Conservation (phyloP, 345 rosid species). For the Citrus trifoliata region DNA sequence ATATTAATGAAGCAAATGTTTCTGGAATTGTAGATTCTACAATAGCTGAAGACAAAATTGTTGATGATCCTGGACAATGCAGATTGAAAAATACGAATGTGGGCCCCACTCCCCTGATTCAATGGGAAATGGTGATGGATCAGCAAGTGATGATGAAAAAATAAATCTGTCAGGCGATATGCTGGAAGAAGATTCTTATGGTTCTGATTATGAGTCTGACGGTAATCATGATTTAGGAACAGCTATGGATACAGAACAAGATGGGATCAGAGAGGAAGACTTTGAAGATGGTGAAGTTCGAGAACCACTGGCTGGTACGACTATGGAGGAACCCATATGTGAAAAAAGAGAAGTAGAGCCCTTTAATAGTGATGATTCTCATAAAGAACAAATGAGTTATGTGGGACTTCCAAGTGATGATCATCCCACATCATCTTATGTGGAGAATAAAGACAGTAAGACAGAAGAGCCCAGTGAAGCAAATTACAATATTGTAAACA, state of each 20-base stretch:
- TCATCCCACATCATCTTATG: conserved; percentile 24
- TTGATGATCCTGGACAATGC: conserved; percentile 21
- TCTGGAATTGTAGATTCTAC: conserved; percentile 26
- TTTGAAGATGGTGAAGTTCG: conserved; percentile 67
- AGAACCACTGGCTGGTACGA: conserved; percentile 29
- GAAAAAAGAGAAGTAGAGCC: conserved; percentile 20
- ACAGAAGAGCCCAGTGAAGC: conserved; percentile 29
- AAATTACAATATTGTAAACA: conserved; percentile 15
- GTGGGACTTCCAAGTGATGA: conserved; percentile 14
- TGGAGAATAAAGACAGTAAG: conserved; percentile 25
- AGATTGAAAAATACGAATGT: conserved; percentile 20
- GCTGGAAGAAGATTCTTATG: conserved; percentile 41
- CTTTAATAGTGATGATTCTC: conserved; percentile 24
- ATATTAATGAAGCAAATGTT: conserved; percentile 21
- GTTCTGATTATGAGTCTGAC: conserved; percentile 50
- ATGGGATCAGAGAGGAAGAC: conserved; percentile 36
- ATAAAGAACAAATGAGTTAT: conserved; percentile 18
- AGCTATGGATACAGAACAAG: conserved; percentile 36
- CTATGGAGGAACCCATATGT: conserved; percentile 20
- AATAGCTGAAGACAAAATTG: conserved; percentile 23
- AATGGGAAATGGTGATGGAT: conserved; percentile 37
- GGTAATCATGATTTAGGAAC: conserved; percentile 32
- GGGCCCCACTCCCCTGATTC: conserved; percentile 19
- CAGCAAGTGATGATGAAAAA: conserved; percentile 54
- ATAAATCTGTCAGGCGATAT: conserved; percentile 49